These are phyloP conservation scores for Casuarina glauca DNA, from an alignment of 306 rosid genomes.

Conservation along the genomic window DNA sequence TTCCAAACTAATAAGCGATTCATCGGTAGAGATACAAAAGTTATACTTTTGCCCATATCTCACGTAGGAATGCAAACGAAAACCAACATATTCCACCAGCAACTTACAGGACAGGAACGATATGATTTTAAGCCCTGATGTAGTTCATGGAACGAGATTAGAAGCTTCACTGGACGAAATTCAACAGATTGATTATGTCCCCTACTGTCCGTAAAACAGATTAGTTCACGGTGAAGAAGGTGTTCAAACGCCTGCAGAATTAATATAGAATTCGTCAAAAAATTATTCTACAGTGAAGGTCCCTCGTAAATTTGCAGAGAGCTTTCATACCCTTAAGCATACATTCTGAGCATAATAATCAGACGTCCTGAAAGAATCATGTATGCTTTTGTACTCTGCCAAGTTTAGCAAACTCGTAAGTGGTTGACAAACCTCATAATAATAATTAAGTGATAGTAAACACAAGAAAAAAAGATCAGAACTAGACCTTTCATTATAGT, in stretches of 20 bases:
- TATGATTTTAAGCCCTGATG: conserved; percentile 67
- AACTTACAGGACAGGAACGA: conserved; percentile 78
- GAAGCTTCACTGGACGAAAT: conserved; percentile 74
- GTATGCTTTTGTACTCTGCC: conserved; percentile 77
- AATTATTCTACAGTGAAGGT: conserved; percentile 12
- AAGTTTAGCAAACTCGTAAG: conserved; percentile 27
- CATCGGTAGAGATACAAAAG: not conserved
- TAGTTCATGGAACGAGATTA: conserved; percentile 59
- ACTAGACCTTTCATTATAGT: conserved; percentile 77
- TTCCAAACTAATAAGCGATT: not conserved
- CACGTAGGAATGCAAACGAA: conserved; percentile 4
- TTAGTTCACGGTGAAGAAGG: conserved; percentile 68
- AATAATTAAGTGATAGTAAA: conserved; percentile 17
- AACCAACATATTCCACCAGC: not conserved
- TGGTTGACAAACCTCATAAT: conserved; percentile 20
- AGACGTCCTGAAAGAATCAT: conserved; percentile 62
- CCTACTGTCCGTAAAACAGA: conserved; percentile 73
- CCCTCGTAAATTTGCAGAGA: conserved; percentile 18
- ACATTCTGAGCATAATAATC: conserved; percentile 63
- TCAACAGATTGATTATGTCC: conserved; percentile 66
- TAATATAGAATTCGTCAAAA: conserved; percentile 16
- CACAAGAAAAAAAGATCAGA: conserved; percentile 3
- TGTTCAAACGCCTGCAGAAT: conserved; percentile 86
- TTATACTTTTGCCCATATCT: not conserved
- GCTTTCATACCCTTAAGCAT: conserved; percentile 68